A percentile compares a stretch with the other conserved stretches of the same genome.
phyloP scores from a whole-genome alignment of 257 asterid species.

The Nicotiana noctiflora region DNA sequence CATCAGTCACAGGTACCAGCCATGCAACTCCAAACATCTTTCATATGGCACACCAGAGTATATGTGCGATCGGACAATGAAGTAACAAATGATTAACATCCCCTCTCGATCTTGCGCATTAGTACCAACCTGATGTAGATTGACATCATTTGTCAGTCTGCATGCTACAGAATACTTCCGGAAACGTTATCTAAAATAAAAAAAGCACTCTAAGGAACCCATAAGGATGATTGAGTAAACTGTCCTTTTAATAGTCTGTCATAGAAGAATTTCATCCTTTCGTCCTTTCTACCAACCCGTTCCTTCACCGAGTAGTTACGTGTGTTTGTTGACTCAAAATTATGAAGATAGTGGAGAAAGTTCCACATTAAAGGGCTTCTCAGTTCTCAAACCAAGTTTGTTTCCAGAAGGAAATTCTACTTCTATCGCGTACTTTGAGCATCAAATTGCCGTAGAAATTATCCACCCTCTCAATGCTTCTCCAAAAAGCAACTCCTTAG shows the following conservation, averaged over 20 bases:
- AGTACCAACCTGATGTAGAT: not conserved
- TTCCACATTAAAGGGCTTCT: not conserved
- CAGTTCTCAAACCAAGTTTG: not conserved
- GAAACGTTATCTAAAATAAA: not conserved
- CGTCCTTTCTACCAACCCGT: not conserved
- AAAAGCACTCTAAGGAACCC: not conserved
- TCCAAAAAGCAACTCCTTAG: not conserved
- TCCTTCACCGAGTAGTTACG: not conserved
- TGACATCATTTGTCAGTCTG: not conserved
- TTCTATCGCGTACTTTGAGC: not conserved
- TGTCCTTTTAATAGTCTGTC: not conserved
- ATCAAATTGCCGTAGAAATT: not conserved
- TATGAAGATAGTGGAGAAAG: not conserved
- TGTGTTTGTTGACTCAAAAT: not conserved
- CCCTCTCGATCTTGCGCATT: not conserved
- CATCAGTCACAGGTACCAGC: not conserved
- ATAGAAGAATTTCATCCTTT: not conserved
- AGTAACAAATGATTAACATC: not conserved
- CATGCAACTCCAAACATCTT: not conserved
- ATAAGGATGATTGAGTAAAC: not conserved
- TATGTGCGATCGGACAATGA: not conserved
- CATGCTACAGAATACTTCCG: no score
- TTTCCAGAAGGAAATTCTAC: not conserved
- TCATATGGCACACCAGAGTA: not conserved
- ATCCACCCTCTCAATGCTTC: not conserved